These are phyloP conservation scores for Metarhizium anisopliae DNA, from an alignment of 2,329 filamentous ascomycete genomes.

Conservation along the genomic window DNA sequence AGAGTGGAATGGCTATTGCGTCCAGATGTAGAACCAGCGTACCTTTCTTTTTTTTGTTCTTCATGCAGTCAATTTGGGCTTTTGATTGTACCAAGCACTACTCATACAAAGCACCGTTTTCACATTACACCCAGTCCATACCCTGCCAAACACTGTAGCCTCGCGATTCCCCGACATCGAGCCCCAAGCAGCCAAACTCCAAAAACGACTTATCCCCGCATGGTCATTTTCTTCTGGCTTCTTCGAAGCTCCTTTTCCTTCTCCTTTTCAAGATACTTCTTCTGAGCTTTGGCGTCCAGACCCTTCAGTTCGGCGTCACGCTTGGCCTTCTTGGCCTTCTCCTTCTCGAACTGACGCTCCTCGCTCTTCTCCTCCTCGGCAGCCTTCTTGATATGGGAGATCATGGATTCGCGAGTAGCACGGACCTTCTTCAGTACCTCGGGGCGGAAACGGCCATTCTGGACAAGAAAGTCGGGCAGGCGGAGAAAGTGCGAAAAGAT, in stretches of 20 bases:
- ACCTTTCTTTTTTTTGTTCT: too few species aligned
- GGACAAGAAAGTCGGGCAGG: constrained; percentile 72
- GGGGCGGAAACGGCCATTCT: constrained; percentile 73
- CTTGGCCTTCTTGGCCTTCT: constrained; percentile 79
- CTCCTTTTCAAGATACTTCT: constrained; percentile 77
- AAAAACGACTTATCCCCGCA: constrained; percentile 31
- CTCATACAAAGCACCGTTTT: background rate
- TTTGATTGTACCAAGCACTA: background rate
- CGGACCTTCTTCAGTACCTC: constrained; percentile 84
- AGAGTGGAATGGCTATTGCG: too few species aligned
- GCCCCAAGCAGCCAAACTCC: background rate
- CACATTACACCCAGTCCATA: background rate
- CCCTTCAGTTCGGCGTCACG: constrained; percentile 71
- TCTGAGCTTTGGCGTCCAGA: constrained; percentile 74
- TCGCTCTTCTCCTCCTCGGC: constrained; percentile 76
- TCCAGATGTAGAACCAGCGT: too few species aligned
- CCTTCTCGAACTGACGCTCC: constrained; percentile 62
- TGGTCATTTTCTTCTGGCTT: constrained; percentile 44
- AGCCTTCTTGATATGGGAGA: constrained; percentile 68
- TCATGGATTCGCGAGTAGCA: constrained; percentile 68
- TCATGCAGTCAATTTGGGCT: background rate
- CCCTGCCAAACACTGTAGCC: too few species aligned
- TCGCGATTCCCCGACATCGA: too few species aligned
- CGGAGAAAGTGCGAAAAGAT: constrained; percentile 77
- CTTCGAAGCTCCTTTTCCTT: constrained; percentile 61